Evolutionary conservation across 192 early-diverging fungal species (phyloP), one percentile per base, ranked within the genome.

Genomic region (Podila verticillata): DNA sequence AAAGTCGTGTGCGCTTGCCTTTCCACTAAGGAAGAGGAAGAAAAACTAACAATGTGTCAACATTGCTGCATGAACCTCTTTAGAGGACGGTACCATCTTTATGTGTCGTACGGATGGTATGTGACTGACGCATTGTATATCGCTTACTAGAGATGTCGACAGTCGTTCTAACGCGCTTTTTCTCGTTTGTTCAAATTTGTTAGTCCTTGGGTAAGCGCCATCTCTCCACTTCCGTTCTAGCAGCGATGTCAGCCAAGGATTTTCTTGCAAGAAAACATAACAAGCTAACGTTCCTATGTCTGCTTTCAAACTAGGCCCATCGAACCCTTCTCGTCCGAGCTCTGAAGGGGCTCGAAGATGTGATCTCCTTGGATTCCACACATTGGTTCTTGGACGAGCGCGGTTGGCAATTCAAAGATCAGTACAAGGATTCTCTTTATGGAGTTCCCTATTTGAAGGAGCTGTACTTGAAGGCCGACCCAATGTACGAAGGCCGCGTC

Each of bases 401-500:
- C 4, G 96, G 95, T n/a, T 96, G 96, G 95, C 88, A 90, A 69
- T 94, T 94, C 83, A 87, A 86, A 54, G 84, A 87, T 57, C 71
- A 88, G 28, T 89, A 92, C 24, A 90, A 95, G 59, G 96, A 97
- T 75, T 83, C 88, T 7, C 78, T 95, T 29, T 93, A 96, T 62
- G 82, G 91, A 57, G 89, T 92, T 36, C 79, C 92, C 70, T 93
- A 89, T 81, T 66, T 98, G 30, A 86, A 91, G 26, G 97, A 99
- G 48, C 48, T 99, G 9, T 99, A 99, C 85, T 94, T 93, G 84
- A 97, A 96, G 86, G 95, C 93, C 10, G 85, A 96, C 39, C 88
- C 92, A n/a, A 83, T 93, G 61, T 96, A 95, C 67, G 26, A 48
- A 12, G 91, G 85, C 24, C 84, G 92, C n/a, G 92, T 93, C 81